Base-by-base conservation (phyloP, 2,329 filamentous ascomycete genomes). In the Ophiostoma ips region DNA sequence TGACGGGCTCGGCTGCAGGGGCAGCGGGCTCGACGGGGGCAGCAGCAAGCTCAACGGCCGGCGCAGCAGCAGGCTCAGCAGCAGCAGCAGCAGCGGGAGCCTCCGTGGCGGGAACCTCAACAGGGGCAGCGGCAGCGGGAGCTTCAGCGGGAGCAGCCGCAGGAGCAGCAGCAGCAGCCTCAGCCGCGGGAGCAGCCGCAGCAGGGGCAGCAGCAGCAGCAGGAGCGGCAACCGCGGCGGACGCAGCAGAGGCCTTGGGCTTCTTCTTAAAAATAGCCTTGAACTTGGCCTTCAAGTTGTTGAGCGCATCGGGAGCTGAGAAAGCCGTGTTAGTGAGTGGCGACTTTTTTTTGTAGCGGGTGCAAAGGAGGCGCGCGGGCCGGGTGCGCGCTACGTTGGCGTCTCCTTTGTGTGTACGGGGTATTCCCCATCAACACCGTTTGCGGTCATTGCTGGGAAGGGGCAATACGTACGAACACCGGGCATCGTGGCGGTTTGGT, bases 271-370 rank as follows among this genome's bases (percentile, higher is more conserved):
- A 72, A 62, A 67, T 63, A 55, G 65, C 64, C 68, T 71, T 73
- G 60, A 78, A 60, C 71, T 75, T 77, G 60, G 63, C 66, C 70
- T 73, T 75, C 57, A 77, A 57, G 64, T 76, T 76, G 60, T 72
- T 70, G 53, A 77, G 64, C 33, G 73, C 71, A 55, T 69, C 64
- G 46, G 67, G 62, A 50, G 73, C 73, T 77, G 55, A 16, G 24
- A n/a, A n/a, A n/a, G 36, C 2, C 6, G 30, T 31, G 48, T 54
- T 46, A 51, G 48, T 45, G 36, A 24, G 31, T 47, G 40, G 40
- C 40, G 40, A 43, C 40, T 30, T 43, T 30, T 30, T 18, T 28
- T 28, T 28, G 24, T 28, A n/a, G n/a, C n/a, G n/a, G n/a, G n/a
- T n/a, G n/a, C n/a, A n/a, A n/a, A n/a, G 37, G 21, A 19, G 38